phyloP scores from a whole-genome alignment of 768 basidiomycete genomes.

The Phaffia australis region DNA sequence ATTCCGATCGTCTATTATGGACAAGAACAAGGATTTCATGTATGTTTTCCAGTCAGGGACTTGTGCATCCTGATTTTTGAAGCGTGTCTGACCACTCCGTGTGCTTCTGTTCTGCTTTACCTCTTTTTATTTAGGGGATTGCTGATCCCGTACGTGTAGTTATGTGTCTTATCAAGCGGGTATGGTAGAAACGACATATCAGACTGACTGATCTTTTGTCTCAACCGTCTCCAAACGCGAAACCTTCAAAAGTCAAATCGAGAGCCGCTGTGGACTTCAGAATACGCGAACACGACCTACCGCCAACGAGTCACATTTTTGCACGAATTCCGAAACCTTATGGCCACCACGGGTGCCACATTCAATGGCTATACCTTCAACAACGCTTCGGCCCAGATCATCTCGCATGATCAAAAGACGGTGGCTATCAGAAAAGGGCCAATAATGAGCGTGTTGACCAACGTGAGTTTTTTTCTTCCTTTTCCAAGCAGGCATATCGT shows the following conservation, averaged over 20 bases:
- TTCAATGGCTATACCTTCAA: constrained; percentile 20
- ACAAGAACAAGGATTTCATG: constrained; percentile 61
- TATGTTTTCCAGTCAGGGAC: too few species aligned
- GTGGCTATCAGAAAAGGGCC: constrained; percentile 27
- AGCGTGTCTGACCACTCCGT: too few species aligned
- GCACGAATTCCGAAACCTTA: constrained; percentile 44
- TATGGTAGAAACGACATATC: too few species aligned
- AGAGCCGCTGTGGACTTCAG: constrained; percentile 62
- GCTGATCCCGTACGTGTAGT: too few species aligned
- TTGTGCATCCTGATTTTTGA: too few species aligned
- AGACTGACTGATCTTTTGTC: background rate
- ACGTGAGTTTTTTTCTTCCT: constrained; percentile 47
- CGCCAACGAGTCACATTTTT: constrained; percentile 53
- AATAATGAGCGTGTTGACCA: constrained; percentile 23
- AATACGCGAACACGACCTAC: constrained; percentile 50
- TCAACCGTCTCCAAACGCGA: background rate
- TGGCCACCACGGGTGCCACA: constrained; percentile 9
- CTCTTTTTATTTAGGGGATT: too few species aligned
- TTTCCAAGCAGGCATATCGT: constrained; percentile 50
- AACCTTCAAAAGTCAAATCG: constrained; percentile 53
- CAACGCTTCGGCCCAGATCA: constrained; percentile 19
- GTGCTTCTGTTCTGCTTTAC: too few species aligned
- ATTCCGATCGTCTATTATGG: constrained; percentile 75
- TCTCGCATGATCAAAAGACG: constrained; percentile 14
- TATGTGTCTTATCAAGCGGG: too few species aligned